These are phyloP conservation scores for Carex parvula DNA, from an alignment of 176 grass and related monocot genomes.

Conservation along the genomic window DNA sequence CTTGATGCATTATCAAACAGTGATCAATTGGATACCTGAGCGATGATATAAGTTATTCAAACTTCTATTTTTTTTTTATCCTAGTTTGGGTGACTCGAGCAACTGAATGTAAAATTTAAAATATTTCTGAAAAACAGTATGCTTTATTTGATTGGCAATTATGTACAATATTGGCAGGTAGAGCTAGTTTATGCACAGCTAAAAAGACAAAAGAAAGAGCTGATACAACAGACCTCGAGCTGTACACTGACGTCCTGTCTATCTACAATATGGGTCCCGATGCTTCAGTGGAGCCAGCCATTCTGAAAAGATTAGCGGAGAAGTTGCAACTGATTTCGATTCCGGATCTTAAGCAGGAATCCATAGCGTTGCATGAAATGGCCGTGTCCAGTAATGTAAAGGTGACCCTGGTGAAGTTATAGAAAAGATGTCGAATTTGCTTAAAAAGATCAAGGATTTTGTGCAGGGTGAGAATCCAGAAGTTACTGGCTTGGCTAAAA, in stretches of 20 bases:
- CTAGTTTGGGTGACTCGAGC: not conserved
- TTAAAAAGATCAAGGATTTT: constrained; percentile 91
- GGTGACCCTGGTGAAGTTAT: constrained; percentile 56
- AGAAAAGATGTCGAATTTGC: constrained; percentile 61
- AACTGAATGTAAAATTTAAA: not conserved
- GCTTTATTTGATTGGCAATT: not conserved
- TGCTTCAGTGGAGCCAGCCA: constrained; percentile 35
- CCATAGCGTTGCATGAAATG: constrained; percentile 70
- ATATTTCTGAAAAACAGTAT: not conserved
- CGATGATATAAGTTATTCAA: not conserved
- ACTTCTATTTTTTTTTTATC: not conserved
- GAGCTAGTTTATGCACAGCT: constrained; percentile 83
- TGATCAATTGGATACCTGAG: not conserved
- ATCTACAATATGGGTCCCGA: constrained; percentile 47
- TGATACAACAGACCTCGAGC: constrained; percentile 54
- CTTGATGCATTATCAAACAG: not conserved
- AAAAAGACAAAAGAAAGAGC: constrained; percentile 86
- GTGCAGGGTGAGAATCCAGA: constrained; percentile 57
- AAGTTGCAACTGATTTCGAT: constrained; percentile 81
- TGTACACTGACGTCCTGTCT: constrained; percentile 70
- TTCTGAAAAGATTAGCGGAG: constrained; percentile 60
- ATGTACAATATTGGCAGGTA: constrained; percentile 46
- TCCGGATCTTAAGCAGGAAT: constrained; percentile 84
- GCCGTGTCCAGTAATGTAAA: constrained; percentile 32
- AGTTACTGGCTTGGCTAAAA: constrained; percentile 24